These are phyloP conservation scores for Aspergillus ostianus DNA, from an alignment of 495 filamentous ascomycete genomes.

Conservation along the genomic window DNA sequence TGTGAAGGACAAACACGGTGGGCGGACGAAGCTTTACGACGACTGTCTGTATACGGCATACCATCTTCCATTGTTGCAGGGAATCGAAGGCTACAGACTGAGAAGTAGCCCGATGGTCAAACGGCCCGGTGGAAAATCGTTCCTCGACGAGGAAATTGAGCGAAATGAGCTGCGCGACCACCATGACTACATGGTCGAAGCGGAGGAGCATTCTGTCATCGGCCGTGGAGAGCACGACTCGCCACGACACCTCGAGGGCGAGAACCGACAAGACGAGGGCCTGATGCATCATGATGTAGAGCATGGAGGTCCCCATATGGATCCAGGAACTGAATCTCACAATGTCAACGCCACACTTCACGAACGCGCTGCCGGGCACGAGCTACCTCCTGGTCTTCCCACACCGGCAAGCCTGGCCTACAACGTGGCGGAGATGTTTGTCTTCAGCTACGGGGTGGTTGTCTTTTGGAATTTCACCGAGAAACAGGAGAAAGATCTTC, in stretches of 20 bases:
- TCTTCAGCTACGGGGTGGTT: conserved; percentile 95
- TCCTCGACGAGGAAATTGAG: conserved; percentile 96
- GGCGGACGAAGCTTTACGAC: conserved; percentile 96
- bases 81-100: conserved; percentile 79
- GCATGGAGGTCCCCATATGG: neutral
- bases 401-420: conserved; percentile 52
- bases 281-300: conserved; percentile 1
- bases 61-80: conserved; percentile 83
- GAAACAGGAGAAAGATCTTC: conserved; percentile 90
- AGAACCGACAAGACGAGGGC: neutral
- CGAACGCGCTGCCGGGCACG: conserved; percentile 6
- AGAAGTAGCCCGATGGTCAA: conserved; percentile 88
- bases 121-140: conserved; percentile 85
- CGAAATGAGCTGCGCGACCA: conserved; percentile 86
- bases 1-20: conserved; percentile 84
- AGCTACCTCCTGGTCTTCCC: conserved; percentile 15
- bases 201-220: conserved; percentile 39
- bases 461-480: conserved; percentile 99
- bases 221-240: conserved; percentile 25
- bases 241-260: conserved; percentile 5
- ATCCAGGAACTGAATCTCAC: neutral
- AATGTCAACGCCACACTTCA: conserved; percentile 15
- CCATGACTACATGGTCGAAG: conserved; percentile 80
- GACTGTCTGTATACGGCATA: conserved; percentile 97
- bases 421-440: conserved; percentile 94